Evolutionary conservation across 805 yeast species (phyloP), one percentile per base, ranked within the genome.

Genomic region (Millerago galiae): DNA sequence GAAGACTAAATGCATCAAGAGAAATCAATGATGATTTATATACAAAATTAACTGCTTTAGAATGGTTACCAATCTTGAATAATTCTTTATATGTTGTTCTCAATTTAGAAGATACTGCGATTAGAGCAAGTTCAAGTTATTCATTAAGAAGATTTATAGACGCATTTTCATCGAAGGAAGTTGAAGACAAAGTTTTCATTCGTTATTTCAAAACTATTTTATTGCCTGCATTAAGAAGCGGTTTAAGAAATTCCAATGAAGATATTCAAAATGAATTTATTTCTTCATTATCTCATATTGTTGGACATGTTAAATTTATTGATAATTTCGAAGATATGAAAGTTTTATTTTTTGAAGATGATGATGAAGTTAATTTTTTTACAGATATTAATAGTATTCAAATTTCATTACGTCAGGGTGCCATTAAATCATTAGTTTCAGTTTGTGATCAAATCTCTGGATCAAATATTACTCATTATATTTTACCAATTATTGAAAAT

Each of bases 401-500:
- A 65, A 54, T 83, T 9, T 88, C 83, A 55, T 77, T 95, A 64
- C 82, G 96, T 53, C 89, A 84, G 60, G 74, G 89, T 53, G 95
- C 98, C 0, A 71, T 91, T 17, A 74, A 78, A 53, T 72, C 84
- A 45, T 62, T 90, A 25, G 71, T 72, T 10, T 78, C 70, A 5
- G 53, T 71, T 34, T 73, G 77, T 6, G 44, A 59, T 16, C 49
- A 66, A 7, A 60, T 90, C 7, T 61, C 75, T 0, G 75, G 75
- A 21, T 63, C 67, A 30, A 81, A 79, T 51, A 76, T 91, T 41
- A 73, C 95, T 0, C 93, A 86, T 55, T 89, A 83, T 58, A 55
- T 93, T 34, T 63, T 93, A 43, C 98, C 99, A 5, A 75, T 90
- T 49, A 71, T 90, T 46, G 98, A 93, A 65, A 80, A 77, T 47